A percentile compares a stretch with the other conserved stretches of the same genome.
Evolutionary conservation across 2,329 filamentous ascomycete genomes (phyloP).

Genomic region (Botrytis pseudocinerea): DNA sequence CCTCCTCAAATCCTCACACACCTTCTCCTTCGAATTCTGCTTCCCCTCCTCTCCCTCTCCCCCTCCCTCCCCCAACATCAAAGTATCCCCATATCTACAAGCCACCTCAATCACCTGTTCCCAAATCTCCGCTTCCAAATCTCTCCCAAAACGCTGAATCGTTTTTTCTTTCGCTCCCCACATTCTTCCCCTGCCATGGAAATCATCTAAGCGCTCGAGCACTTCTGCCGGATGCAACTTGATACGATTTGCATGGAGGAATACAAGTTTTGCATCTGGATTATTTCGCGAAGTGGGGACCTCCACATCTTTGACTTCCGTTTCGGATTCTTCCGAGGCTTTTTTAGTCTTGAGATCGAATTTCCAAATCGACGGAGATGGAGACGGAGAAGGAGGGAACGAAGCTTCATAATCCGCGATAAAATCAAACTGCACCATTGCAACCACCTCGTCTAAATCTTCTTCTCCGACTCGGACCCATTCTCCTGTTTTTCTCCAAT

Average conservation of each 20-base stretch:
- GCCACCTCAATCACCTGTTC: slow-evolving; percentile 22
- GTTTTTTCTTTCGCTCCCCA: slow-evolving; percentile 5
- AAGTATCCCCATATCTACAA: slow-evolving; percentile 15
- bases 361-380: background rate
- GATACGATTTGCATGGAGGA: slow-evolving; percentile 18
- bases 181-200: slow-evolving; percentile 8
- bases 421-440: slow-evolving; percentile 22
- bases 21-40: background rate
- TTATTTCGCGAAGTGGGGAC: background rate
- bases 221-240: slow-evolving; percentile 16
- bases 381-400: background rate
- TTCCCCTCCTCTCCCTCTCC: background rate
- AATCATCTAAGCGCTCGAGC: background rate
- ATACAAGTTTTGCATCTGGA: slow-evolving; percentile 5
- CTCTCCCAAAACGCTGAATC: slow-evolving; percentile 14
- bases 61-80: background rate
- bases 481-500: background rate
- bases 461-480: background rate
- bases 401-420: slow-evolving; percentile 9
- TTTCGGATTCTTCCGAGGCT: background rate
- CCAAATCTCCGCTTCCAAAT: slow-evolving; percentile 22
- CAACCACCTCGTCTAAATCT: background rate
- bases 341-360: background rate
- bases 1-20: slow-evolving; percentile 18
- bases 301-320: background rate